Evolutionary conservation across 495 filamentous ascomycete species (phyloP), one percentile per base, ranked within the genome.

Genomic region (Cladorrhinum samala): DNA sequence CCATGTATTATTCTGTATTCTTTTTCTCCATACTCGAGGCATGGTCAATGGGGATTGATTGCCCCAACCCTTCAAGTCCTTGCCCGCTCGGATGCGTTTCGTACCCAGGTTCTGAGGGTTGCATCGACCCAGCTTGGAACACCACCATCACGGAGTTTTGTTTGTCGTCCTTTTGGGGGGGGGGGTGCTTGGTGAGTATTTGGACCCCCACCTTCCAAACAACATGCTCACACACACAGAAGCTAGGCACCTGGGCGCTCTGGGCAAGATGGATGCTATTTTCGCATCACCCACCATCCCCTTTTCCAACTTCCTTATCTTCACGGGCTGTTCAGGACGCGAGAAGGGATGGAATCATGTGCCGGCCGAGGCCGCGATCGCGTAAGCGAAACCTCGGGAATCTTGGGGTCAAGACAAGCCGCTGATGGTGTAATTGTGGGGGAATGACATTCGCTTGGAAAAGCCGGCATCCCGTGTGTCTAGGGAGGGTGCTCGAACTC

Each of bases 371-470:
- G 17, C n/a, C 45, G 21, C 21, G 45, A 47, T 47, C 45, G 45
- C 45, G 45, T 47, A 27, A 47, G 45, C 45, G 45, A 47, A 18
- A 5, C n/a, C 45, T 47, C 45, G 45, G 45, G 45, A 47, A 47
- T 47, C 45, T 47, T 47, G 45, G 45, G 45, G 45, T 47, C 45
- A 14, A 30, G 23, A 23, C 11, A 9, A 16, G 9, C n/a, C n/a
- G n/a, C n/a, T n/a, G n/a, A n/a, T n/a, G 18, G 14, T 23, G 3
- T 33, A 0, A 25, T 47, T 33, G 21, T 27, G 21, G 45, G 43
- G 45, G 45, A 47, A 25, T 41, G 45, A 47, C 45, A 45, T 17
- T 21, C 42, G 18, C 42, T 45, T 17, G 20, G 7, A 17, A n/a
- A 41, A 41, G 16, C 13, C 13, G 42, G 11, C 16, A 20, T 21